Evolutionary conservation across 805 yeast species (phyloP).

Genomic region (Lipomyces lipofer): DNA sequence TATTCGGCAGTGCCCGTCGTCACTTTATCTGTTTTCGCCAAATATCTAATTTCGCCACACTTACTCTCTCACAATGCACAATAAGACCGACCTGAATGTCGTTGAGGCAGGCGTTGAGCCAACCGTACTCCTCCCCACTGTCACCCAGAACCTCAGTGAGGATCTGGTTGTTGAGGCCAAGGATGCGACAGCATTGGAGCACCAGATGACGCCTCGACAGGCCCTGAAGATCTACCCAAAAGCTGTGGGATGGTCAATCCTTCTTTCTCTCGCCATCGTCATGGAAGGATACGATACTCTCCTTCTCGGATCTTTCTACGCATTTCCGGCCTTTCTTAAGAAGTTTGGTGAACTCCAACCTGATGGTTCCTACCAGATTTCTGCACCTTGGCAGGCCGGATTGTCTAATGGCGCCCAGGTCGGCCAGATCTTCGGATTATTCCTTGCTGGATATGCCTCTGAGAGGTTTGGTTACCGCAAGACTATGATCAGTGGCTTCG

Average conservation of each 20-base stretch:
- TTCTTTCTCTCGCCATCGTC: conserved; percentile 47
- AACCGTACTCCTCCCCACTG: background rate
- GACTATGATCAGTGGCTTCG: conserved; percentile 44
- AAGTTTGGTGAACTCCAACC: conserved; percentile 19
- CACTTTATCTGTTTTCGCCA: too few species aligned
- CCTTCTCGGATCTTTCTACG: conserved; percentile 46
- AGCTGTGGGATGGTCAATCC: conserved; percentile 50
- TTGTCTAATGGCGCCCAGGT: conserved; percentile 39
- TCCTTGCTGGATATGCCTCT: conserved; percentile 47
- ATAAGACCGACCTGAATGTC: background rate
- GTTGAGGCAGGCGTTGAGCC: background rate
- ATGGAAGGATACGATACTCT: conserved; percentile 54
- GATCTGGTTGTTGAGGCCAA: conserved; percentile 33
- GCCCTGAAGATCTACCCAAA: conserved; percentile 46
- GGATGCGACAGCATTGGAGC: conserved; percentile 30
- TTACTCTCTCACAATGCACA: background rate
- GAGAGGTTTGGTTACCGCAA: conserved; percentile 51
- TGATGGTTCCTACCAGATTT: conserved; percentile 21
- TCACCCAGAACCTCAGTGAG: background rate
- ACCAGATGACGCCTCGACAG: conserved; percentile 35
- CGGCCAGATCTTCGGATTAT: conserved; percentile 51
- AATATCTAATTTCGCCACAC: too few species aligned
- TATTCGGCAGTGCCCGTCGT: too few species aligned
- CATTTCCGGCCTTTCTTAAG: conserved; percentile 32
- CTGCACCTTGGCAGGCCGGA: conserved; percentile 38